These are phyloP conservation scores for Lactarius trivialis DNA, from an alignment of 768 basidiomycete species.

Conservation along the genomic window DNA sequence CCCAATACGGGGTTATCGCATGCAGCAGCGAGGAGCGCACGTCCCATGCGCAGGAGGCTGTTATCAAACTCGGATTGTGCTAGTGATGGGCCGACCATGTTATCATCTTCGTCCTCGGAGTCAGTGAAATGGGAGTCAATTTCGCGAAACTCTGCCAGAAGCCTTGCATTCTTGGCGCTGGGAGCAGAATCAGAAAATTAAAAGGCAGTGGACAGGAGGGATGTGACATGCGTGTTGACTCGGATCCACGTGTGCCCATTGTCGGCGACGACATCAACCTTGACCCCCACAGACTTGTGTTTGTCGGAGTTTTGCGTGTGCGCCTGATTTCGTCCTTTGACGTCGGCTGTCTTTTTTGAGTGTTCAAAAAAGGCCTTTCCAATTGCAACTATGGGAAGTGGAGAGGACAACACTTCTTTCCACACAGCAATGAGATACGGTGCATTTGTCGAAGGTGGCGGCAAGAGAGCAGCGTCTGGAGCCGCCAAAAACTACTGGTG, in stretches of 20 bases:
- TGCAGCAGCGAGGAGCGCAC: constrained; percentile 60
- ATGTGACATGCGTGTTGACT: constrained; percentile 70
- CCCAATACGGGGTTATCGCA: constrained; percentile 43
- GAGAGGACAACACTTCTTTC: constrained; percentile 65
- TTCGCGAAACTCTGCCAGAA: constrained; percentile 77
- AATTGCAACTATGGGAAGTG: constrained; percentile 49
- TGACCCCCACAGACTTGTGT: constrained; percentile 35
- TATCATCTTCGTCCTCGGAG: constrained; percentile 36
- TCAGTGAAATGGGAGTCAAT: constrained; percentile 76
- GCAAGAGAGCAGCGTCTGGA: constrained; percentile 38
- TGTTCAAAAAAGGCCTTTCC: constrained; percentile 45
- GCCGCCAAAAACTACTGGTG: constrained; percentile 57
- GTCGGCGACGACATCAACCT: constrained; percentile 77
- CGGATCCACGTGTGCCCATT: constrained; percentile 75
- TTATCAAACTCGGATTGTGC: constrained; percentile 58
- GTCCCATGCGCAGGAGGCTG: constrained; percentile 64
- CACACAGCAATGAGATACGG: constrained; percentile 78
- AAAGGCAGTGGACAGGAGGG: constrained; percentile 6
- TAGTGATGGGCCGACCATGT: constrained; percentile 31
- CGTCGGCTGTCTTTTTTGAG: not conserved
- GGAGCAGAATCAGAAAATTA: constrained; percentile 1
- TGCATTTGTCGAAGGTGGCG: constrained; percentile 65
- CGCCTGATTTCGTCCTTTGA: constrained; percentile 13
- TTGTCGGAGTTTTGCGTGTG: constrained; percentile 12
- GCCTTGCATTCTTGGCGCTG: constrained; percentile 71